Evolutionary conservation across 2,329 filamentous ascomycete genomes (phyloP).

Genomic region (Zasmidium angulare): DNA sequence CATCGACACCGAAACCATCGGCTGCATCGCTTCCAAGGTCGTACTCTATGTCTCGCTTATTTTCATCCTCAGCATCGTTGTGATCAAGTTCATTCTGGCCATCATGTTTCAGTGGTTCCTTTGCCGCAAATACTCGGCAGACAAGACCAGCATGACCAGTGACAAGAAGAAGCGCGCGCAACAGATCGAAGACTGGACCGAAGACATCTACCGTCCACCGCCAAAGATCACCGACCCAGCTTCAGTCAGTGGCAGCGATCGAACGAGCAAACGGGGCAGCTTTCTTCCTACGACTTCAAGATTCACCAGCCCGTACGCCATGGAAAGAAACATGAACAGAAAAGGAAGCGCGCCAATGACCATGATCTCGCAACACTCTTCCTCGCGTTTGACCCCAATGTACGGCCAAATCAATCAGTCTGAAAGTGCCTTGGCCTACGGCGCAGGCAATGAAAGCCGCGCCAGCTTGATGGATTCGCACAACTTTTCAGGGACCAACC

Average conservation of each 20-base stretch:
- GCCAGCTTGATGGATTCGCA: constrained; percentile 46
- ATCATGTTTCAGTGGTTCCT: constrained; percentile 96
- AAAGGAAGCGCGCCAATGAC: constrained; percentile 70
- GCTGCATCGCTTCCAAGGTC: constrained; percentile 95
- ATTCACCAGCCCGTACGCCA: constrained; percentile 86
- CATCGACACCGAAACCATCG: constrained; percentile 92
- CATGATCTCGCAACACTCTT: constrained; percentile 87
- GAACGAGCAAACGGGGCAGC: constrained; percentile 76
- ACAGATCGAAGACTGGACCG: constrained; percentile 96
- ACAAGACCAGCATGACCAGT: constrained; percentile 78
- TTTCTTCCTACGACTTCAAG: constrained; percentile 92
- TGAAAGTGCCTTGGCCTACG: constrained; percentile 52
- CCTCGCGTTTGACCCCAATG: constrained; percentile 70
- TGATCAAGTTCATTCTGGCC: constrained; percentile 83
- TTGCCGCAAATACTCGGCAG: constrained; percentile 77
- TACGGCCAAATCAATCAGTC: constrained; percentile 65
- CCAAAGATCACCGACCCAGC: constrained; percentile 75
- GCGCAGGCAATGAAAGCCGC: constrained; percentile 26
- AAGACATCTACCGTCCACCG: constrained; percentile 93
- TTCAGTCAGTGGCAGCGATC: constrained; percentile 58
- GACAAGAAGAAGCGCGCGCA: constrained; percentile 81
- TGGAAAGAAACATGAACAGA: constrained; percentile 60
- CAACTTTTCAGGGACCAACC: constrained; percentile 38
- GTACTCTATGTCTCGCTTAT: constrained; percentile 91
- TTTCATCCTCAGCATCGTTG: constrained; percentile 87